Evolutionary conservation across 2,329 filamentous ascomycete genomes (phyloP).

Genomic region (Ceratocystis smalleyi): DNA sequence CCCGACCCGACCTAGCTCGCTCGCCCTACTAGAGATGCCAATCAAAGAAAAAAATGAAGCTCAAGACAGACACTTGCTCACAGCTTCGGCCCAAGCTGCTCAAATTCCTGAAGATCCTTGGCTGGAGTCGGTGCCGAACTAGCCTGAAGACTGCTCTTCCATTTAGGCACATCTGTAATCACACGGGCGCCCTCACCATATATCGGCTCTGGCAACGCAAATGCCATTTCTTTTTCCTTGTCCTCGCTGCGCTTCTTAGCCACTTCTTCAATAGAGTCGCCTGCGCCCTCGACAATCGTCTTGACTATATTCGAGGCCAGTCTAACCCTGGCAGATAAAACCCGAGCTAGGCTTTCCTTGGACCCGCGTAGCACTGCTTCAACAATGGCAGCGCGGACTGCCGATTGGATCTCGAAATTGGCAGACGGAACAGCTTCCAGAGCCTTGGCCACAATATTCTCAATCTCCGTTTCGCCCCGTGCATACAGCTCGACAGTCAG

Average conservation of each 20-base stretch:
- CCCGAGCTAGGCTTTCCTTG: background rate
- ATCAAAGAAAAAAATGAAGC: background rate
- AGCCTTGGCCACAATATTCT: slow-evolving; percentile 10
- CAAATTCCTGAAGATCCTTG: slow-evolving; percentile 65
- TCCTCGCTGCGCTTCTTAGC: slow-evolving; percentile 23
- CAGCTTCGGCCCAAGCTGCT: slow-evolving; percentile 72
- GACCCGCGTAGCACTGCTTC: slow-evolving; percentile 13
- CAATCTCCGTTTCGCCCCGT: slow-evolving; percentile 35
- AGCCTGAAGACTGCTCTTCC: slow-evolving; percentile 59
- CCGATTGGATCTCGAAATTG: slow-evolving; percentile 18
- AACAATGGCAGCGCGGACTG: slow-evolving; percentile 13
- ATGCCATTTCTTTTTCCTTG: slow-evolving; percentile 9
- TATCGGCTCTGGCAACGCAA: slow-evolving; percentile 28
- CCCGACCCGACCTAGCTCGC: too few species aligned
- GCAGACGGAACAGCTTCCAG: background rate
- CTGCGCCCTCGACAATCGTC: slow-evolving; percentile 18
- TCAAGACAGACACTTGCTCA: slow-evolving; percentile 24
- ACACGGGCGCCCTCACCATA: slow-evolving; percentile 31
- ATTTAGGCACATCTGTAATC: slow-evolving; percentile 65
- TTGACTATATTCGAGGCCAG: slow-evolving; percentile 22
- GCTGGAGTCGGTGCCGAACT: slow-evolving; percentile 59
- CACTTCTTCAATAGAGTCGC: slow-evolving; percentile 22
- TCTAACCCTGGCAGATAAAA: slow-evolving; percentile 2
- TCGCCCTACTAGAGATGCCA: background rate
- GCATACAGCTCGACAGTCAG: slow-evolving; percentile 70